Base-by-base conservation (phyloP, 345 rosid species). In the Isatis tinctoria region DNA sequence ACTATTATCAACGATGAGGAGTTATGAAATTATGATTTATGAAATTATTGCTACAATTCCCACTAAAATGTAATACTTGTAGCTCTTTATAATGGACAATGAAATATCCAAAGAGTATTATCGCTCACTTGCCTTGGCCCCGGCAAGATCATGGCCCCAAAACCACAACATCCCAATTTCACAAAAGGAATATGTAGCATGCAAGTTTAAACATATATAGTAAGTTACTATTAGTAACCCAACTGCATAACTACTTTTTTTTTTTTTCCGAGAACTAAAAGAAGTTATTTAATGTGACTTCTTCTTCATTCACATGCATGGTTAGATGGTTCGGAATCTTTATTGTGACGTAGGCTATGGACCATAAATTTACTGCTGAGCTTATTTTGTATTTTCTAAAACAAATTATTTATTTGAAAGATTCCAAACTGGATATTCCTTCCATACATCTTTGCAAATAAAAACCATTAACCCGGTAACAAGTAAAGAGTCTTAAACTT, bases 391-490 rank as follows among this genome's bases (percentile, higher is more conserved):
- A 48, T 12, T 57, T 16, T 10, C 22, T 20, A 60, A 60, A 37
- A 37, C 17, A 4, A 12, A 43, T 48, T 66, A 59, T 49, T 59
- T 59, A 48, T 48, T 40, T 28, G 10, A 2, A 47, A 66, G 47
- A 65, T 73, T 48, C 51, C 3, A 47, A 47, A 47, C 52, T 35
- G 76, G 60, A 63, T 40, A 52, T 51, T 35, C 72, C 41, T 6
- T 58, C 16, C 13, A 66, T 59, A 37, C 73, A 48, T 60, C 36
- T 59, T 59, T 17, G 44, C 10, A 60, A 0, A 75, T 75, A 75
- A 75, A 75, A 67, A 59, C 73, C 73, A 67, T 28, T 59, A 59
- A 67, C 26, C 11, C 53, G 9, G 5, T 9, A 9, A n/a, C 11
- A 49, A 59, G 2, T 40, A 60, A 14, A 61, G 57, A 75, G 32